Base-by-base conservation (phyloP, 768 basidiomycete genomes). In the Mycena olivaceomarginata region DNA sequence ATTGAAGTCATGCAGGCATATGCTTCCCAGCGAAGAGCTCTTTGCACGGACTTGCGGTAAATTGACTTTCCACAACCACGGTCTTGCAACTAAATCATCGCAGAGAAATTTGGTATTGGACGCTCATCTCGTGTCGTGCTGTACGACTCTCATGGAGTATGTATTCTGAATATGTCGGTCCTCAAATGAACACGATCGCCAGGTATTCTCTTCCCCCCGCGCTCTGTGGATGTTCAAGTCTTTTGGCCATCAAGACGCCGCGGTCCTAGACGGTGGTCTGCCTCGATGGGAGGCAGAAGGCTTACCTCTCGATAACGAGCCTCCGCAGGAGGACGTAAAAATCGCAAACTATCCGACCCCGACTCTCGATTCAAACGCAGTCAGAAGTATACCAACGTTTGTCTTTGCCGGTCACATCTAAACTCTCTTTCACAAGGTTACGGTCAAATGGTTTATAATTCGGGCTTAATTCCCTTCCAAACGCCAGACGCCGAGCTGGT, bases 151-250 rank as follows among this genome's bases (percentile, higher is more conserved):
- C 91, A 94, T 73, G 98, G 98, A 13, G 64, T 74, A 25, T 39
- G 25, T 16, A 15, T 9, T 65, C 2, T 45, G 31, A 5, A 11
- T 48, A 40, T 12, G 11, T 22, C 5, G 2, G 15, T 67, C 56
- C 13, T 67, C 2, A 37, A 48, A 48, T 51, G 45, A 48, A 46
- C 40, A 41, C 40, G 10, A n/a, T 57, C 18, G n/a, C 41, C 41
- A 77, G 75, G 77, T 99, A 20, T 99, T 99, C 88, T 97, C 96
- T 3, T 92, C 97, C 25, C 98, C 98, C 70, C 92, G 98, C 74
- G 96, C 97, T 2, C 90, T 97, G 59, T 99, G 96, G 89, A 99
- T 96, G 89, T 98, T 99, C 91, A 92, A 95, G 86, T 90, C 95
- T 31, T 97, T 98, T 85, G 96, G 96, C 10, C 98, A 99, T 84